Base-by-base conservation (phyloP, 1,284 basidiomycete genomes). In the Neolentinus lepideus region DNA sequence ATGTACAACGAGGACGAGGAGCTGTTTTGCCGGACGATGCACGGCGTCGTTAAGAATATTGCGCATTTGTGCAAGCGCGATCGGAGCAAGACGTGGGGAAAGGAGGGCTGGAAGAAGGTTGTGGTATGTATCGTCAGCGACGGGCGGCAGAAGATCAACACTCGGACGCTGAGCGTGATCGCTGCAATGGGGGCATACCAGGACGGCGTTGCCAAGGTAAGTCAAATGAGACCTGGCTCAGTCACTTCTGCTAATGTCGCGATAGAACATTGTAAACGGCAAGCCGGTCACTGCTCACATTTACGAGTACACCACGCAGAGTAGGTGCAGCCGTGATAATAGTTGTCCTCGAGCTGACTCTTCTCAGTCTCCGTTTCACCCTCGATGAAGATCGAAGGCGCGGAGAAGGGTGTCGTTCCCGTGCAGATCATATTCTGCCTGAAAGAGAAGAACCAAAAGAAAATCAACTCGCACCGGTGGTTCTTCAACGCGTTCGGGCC, bases 71-170 rank as follows among this genome's bases (percentile, higher is more conserved):
- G 90, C 68, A 88, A 86, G 61, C 76, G 92, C 21, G 87, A 88
- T 47, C 72, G 90, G 55, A 90, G 86, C 62, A 93, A 92, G 76
- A 97, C 89, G 1, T 98, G 95, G 95, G 94, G 94, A 1, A 89
- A 92, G 67, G 92, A 97, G 0, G 94, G 94, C 0, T 98, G 95
- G 95, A 96, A 97, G 76, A 98, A 97, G 79, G 91, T 86, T 24
- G 76, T 77, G 6, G 70, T 78, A n/a, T 77, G 74, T 59, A 74
- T 76, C 58, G 74, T 94, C 6, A 85, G 85, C 33, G 90, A 94
- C 68, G 90, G 90, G 0, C 80, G 93, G 46, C 69, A 75, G 62
- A 95, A 94, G 77, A 90, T 96, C 71, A 93, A 96, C 67, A 80
- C 84, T 36, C 74, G 92, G 57, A 95, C 92, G 19, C 68, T 94